Evolutionary conservation across 768 basidiomycete species (phyloP).

Genomic region (Suillus sp.): DNA sequence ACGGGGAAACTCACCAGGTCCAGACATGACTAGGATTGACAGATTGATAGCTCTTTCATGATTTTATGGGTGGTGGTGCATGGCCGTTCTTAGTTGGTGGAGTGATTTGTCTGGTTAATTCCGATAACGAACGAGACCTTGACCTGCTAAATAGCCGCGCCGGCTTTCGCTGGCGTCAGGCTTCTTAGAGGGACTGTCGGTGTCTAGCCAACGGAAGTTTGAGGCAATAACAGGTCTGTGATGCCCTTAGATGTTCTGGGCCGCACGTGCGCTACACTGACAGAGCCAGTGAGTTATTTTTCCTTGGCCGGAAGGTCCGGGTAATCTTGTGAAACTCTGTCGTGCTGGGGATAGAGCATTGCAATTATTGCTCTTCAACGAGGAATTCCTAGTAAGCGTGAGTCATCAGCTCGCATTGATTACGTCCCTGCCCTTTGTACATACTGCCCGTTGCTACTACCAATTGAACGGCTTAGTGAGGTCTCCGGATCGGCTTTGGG

Average conservation of each 20-base stretch:
- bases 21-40: no score
- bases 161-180: conserved; percentile 61
- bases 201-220: conserved; percentile 82
- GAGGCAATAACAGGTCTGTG: no score
- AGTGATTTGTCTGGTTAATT: conserved; percentile 98
- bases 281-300: conserved; percentile 81
- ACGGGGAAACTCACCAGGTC: no score
- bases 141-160: conserved; percentile 90
- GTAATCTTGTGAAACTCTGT: conserved; percentile 81
- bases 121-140: conserved; percentile 94
- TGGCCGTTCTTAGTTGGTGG: conserved; percentile 86
- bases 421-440: no score
- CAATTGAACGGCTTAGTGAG: conserved; percentile 91
- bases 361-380: conserved; percentile 92
- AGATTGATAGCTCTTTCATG: conserved; percentile 85
- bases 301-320: conserved; percentile 77
- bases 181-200: conserved; percentile 88
- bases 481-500: conserved; percentile 76
- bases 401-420: no score
- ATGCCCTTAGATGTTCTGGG: no score
- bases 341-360: conserved; percentile 88
- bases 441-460: conserved; percentile 92
- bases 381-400: conserved; percentile 88
- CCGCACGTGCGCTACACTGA: conserved; percentile 88
- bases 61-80: conserved; percentile 88